Conservation (phyloP, 768 basidiomycete genomes). For the Mycena floridula region DNA sequence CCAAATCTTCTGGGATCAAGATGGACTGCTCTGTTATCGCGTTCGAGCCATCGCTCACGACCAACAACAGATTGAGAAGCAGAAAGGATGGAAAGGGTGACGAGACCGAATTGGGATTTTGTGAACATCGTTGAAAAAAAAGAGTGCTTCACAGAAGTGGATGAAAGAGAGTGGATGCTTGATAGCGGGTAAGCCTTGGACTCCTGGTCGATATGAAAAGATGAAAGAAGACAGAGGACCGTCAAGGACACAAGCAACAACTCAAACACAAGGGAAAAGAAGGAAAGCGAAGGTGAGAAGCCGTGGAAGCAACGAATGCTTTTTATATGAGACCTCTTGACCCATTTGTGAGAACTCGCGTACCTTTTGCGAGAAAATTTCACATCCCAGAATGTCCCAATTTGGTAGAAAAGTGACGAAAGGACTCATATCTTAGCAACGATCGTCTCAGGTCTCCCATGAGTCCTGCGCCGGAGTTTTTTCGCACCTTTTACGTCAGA, state of each 20-base stretch:
- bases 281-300: conserved; percentile 6
- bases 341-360: no score
- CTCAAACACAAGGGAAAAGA: conserved; percentile 5
- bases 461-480: no score
- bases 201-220: conserved; percentile 42
- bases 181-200: conserved; percentile 14
- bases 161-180: conserved; percentile 17
- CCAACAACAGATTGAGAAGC: conserved; percentile 21
- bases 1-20: conserved; percentile 50
- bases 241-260: conserved; percentile 36
- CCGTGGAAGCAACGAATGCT: neutral
- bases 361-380: neutral
- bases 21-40: conserved; percentile 36
- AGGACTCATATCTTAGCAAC: no score
- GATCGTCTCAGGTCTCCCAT: no score
- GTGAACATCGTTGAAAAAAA: conserved; percentile 16
- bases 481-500: no score
- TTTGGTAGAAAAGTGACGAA: no score
- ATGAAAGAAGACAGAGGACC: conserved; percentile 29
- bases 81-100: conserved; percentile 13
- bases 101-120: conserved; percentile 9
- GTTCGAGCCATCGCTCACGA: conserved; percentile 42
- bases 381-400: neutral
- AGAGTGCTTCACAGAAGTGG: conserved; percentile 8
- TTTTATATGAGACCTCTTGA: neutral